These are phyloP conservation scores for Lipomyces mesembrius DNA, from an alignment of 805 yeast genomes.

Conservation along the genomic window DNA sequence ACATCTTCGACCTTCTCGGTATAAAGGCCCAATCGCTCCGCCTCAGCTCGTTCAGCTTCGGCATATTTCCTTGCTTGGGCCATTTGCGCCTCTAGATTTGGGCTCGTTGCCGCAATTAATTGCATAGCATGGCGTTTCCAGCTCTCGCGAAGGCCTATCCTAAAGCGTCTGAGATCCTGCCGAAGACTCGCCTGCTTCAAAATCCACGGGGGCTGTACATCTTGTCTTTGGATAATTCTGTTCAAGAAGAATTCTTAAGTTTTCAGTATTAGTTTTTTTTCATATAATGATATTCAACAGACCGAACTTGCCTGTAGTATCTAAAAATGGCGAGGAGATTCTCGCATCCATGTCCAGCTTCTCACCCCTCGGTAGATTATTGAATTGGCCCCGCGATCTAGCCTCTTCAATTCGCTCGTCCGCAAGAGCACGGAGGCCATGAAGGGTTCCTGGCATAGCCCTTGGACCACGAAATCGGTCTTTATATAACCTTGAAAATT, in stretches of 20 bases:
- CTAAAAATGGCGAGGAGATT: slow-evolving; percentile 60
- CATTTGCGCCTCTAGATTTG: slow-evolving; percentile 41
- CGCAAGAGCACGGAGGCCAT: slow-evolving; percentile 61
- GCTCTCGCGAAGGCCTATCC: slow-evolving; percentile 46
- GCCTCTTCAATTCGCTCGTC: slow-evolving; percentile 79
- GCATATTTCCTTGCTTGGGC: slow-evolving; percentile 21
- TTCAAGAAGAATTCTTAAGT: slow-evolving; percentile 70
- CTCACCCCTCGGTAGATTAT: slow-evolving; percentile 66
- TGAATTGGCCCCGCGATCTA: slow-evolving; percentile 69
- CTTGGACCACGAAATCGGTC: slow-evolving; percentile 67
- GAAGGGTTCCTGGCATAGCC: slow-evolving; percentile 44
- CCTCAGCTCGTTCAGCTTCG: slow-evolving; percentile 16
- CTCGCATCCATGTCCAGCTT: slow-evolving; percentile 52
- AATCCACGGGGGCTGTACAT: slow-evolving; percentile 87
- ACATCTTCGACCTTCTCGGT: neutral
- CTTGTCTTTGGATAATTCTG: slow-evolving; percentile 73
- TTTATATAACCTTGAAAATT: slow-evolving; percentile 62
- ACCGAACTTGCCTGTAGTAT: slow-evolving; percentile 50
- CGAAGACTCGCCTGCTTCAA: slow-evolving; percentile 70
- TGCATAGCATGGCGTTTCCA: slow-evolving; percentile 39
- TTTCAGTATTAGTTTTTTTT: neutral
- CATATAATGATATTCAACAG: neutral
- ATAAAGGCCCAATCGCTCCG: neutral
- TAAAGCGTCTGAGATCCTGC: slow-evolving; percentile 53
- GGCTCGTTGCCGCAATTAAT: slow-evolving; percentile 44